phyloP scores from a whole-genome alignment of 371 early-diverging fungal species.

The Saksenaea oblongispora region DNA sequence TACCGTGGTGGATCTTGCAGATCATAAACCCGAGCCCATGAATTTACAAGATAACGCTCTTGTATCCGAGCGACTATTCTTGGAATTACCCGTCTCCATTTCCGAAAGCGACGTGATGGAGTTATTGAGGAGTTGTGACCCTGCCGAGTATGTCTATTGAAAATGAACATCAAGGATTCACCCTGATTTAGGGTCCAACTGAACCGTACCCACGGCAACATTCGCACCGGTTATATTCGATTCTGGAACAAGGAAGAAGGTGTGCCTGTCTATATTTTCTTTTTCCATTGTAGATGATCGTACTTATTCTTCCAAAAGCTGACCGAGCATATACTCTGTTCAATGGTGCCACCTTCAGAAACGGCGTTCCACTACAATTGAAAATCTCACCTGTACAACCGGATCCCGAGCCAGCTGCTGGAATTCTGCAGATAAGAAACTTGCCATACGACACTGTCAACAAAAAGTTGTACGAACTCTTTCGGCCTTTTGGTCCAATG shows the following conservation, averaged over 20 bases:
- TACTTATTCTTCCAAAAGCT: conserved; percentile 18
- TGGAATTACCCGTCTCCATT: conserved; percentile 26
- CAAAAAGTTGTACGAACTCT: conserved; percentile 35
- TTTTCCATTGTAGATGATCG: conserved; percentile 12
- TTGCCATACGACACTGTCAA: conserved; percentile 37
- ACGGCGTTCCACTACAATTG: conserved; percentile 27
- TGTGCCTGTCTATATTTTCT: conserved; percentile 6
- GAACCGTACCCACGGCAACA: conserved; percentile 1
- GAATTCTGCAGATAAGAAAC: conserved; percentile 39
- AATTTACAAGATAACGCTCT: conserved; percentile 7
- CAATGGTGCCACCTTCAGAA: conserved; percentile 29
- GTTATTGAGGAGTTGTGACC: conserved; percentile 27
- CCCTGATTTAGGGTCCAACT: conserved; percentile 6
- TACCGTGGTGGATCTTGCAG: not conserved
- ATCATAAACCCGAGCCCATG: not conserved
- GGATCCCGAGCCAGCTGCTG: conserved; percentile 39
- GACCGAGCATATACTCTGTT: conserved; percentile 45
- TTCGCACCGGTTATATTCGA: conserved; percentile 22
- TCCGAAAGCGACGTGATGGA: conserved; percentile 36
- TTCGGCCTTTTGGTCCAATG: conserved; percentile 54
- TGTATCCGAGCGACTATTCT: conserved; percentile 24
- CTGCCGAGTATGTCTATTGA: conserved; percentile 30
- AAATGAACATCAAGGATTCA: conserved; percentile 11
- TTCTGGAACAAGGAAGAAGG: conserved; percentile 25
- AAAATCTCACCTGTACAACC: conserved; percentile 26